phyloP scores from a whole-genome alignment of 1,139 yeast genomes.

The Taphrina confusa region DNA sequence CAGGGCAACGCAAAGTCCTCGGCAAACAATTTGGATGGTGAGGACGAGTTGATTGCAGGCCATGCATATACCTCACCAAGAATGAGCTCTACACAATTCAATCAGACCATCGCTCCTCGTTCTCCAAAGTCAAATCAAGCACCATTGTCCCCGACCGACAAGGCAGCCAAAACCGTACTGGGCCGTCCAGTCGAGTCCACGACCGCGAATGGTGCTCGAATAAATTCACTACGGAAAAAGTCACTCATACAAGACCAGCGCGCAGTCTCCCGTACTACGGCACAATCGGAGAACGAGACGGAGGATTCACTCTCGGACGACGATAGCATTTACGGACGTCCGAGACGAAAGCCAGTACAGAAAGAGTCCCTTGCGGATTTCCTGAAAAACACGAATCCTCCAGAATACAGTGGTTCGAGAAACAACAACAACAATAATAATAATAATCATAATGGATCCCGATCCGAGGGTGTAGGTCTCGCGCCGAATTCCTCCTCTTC shows the following conservation, averaged over 20 bases:
- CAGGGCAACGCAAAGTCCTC: background rate
- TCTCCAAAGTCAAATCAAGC: background rate
- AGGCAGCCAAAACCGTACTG: background rate
- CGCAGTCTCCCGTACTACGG: background rate
- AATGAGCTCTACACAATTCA: background rate
- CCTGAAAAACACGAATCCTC: conserved; percentile 16
- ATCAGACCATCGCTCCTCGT: background rate
- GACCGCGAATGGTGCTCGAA: background rate
- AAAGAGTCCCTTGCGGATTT: conserved; percentile 31
- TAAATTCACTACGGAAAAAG: background rate
- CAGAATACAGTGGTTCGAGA: background rate
- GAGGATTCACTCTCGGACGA: conserved; percentile 17
- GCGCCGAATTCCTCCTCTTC: background rate
- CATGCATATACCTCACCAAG: conserved; percentile 20
- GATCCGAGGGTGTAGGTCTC: background rate
- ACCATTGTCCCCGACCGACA: background rate
- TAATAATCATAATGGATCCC: too few relatives aligned
- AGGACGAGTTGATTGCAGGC: conserved; percentile 22
- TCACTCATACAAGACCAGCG: background rate
- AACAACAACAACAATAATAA: too few relatives aligned
- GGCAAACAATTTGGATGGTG: background rate
- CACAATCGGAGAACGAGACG: conserved; percentile 4
- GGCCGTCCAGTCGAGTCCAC: background rate
- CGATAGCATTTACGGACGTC: conserved; percentile 21
- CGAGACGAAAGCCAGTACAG: conserved; percentile 19